phyloP scores from a whole-genome alignment of 148 eudicot genomes.

The Chenopodium berlandieri region DNA sequence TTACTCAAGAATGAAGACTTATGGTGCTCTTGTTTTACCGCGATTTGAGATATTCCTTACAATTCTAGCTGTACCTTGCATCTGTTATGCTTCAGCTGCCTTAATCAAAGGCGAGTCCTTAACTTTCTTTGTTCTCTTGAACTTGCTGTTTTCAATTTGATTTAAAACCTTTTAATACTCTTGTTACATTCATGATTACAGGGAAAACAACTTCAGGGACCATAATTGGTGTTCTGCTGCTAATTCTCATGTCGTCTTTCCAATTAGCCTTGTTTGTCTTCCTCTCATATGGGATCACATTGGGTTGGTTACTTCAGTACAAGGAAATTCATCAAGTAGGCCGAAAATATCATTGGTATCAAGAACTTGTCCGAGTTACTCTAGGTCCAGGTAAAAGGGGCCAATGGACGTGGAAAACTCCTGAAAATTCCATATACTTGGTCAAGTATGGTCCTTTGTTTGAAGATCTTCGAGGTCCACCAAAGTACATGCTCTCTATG shows the following conservation, averaged over 20 bases:
- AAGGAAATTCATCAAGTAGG: slow-evolving; percentile 87
- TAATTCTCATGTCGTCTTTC: slow-evolving; percentile 47
- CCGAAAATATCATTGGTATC: slow-evolving; percentile 74
- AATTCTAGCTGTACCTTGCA: slow-evolving; percentile 75
- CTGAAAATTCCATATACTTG: slow-evolving; percentile 37
- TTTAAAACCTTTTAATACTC: background rate
- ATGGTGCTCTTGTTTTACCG: slow-evolving; percentile 74
- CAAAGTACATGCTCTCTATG: slow-evolving; percentile 94
- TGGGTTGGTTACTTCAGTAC: slow-evolving; percentile 85
- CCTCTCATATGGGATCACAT: slow-evolving; percentile 76
- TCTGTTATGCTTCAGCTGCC: slow-evolving; percentile 66
- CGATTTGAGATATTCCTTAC: slow-evolving; percentile 81
- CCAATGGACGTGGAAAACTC: slow-evolving; percentile 89
- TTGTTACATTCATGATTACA: slow-evolving; percentile 29
- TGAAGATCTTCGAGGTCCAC: slow-evolving; percentile 95
- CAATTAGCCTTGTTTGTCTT: slow-evolving; percentile 58
- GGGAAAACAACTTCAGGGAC: slow-evolving; percentile 58
- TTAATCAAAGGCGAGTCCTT: slow-evolving; percentile 57
- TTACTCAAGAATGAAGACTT: slow-evolving; percentile 39
- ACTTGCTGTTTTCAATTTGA: slow-evolving; percentile 3
- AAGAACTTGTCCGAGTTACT: slow-evolving; percentile 66
- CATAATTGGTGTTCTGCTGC: slow-evolving; percentile 50
- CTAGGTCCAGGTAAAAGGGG: slow-evolving; percentile 95
- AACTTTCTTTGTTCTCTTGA: background rate
- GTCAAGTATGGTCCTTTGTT: slow-evolving; percentile 76